These are phyloP conservation scores for Crassisporium funariophilum DNA, from an alignment of 768 basidiomycete genomes.

Conservation along the genomic window DNA sequence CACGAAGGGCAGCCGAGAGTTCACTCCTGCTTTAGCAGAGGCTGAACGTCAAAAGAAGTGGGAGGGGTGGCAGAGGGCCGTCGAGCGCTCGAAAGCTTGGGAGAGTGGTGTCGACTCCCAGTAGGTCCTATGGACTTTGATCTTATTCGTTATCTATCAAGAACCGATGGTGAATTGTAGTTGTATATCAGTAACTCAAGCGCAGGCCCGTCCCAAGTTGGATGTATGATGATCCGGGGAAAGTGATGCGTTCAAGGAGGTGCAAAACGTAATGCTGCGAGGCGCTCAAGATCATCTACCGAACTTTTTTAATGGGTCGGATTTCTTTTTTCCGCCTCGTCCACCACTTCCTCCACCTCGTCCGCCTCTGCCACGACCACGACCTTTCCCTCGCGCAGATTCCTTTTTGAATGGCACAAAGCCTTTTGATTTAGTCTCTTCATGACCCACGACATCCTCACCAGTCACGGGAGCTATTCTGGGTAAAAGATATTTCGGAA, in stretches of 20 bases:
- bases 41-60: constrained; percentile 65
- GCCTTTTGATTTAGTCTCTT: constrained; percentile 39
- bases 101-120: constrained; percentile 50
- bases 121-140: too few species aligned
- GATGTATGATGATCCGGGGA: too few species aligned
- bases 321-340: constrained; percentile 69
- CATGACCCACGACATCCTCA: constrained; percentile 29
- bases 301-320: constrained; percentile 84
- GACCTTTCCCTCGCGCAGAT: constrained; percentile 50
- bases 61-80: constrained; percentile 86
- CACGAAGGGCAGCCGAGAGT: constrained; percentile 74
- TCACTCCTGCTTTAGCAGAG: constrained; percentile 58
- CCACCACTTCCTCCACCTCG: constrained; percentile 50
- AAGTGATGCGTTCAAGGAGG: too few species aligned
- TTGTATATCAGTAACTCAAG: too few species aligned
- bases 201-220: too few species aligned
- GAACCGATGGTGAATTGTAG: too few species aligned
- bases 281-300: constrained; percentile 30
- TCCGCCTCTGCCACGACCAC: constrained; percentile 59
- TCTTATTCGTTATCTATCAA: too few species aligned
- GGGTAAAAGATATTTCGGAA: constrained; percentile 91
- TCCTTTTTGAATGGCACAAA: constrained; percentile 80
- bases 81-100: constrained; percentile 85
- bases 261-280: too few species aligned
- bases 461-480: constrained; percentile 66